Base-by-base conservation (phyloP, 2,329 filamentous ascomycete species). In the Neonectria coccinea region DNA sequence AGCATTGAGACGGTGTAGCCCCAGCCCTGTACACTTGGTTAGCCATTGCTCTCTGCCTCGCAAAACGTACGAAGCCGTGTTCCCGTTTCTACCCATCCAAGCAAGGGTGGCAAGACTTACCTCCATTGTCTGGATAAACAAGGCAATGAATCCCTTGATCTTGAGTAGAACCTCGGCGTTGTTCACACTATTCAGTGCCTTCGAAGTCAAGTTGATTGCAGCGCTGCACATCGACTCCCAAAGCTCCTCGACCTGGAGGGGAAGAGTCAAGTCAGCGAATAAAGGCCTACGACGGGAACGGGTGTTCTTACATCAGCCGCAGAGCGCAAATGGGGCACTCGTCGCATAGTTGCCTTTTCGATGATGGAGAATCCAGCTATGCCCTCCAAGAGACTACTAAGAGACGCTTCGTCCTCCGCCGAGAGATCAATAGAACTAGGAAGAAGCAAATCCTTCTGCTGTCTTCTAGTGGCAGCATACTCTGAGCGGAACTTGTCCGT, bases 61-160 rank as follows among this genome's bases (percentile, higher is more conserved):
- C 7, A 22, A 39, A 20, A n/a, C 14, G 7, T 42, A 25, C 2
- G 11, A 18, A 20, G 39, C 18, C n/a, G n/a, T 20, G 39, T 20
- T 20, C 39, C 18, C 10, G n/a, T 42, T 20, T 14, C n/a, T n/a
- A 84, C 90, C 27, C 95, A 84, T 18, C 95, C 54, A 88, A 85
- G 2, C 54, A 88, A 85, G 2, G 86, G 83, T 4, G 94, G 91
- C 0, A 90, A 89, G 75, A 94, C 97, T 47, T 87, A 89, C 92
- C 85, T 97, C 93, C 95, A 99, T 97, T 1, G 96, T 98, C 76
- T 99, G 93, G 73, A 98, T 97, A 77, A 99, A 99, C 14, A 99
- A 84, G 4, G 94, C 92, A 74, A 98, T 90, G 27, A 97, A 88
- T 50, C 93, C 93, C 79, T 99, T 99, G 74, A 97, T 94, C 77